Conservation (phyloP, 176 grass and related monocot species). For the Otatea glauca region DNA sequence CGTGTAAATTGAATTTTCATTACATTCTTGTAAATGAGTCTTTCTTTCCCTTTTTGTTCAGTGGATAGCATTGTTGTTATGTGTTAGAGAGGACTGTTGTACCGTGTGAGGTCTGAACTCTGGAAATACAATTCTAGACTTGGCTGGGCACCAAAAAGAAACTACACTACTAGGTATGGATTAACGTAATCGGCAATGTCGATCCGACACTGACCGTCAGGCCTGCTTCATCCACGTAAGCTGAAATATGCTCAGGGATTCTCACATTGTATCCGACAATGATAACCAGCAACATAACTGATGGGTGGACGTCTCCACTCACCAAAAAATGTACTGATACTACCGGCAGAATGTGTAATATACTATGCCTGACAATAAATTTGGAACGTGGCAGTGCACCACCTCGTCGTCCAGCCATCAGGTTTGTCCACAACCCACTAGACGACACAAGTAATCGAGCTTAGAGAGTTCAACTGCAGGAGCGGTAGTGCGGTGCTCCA, state of each 20-base stretch:
- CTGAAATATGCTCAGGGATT: background rate
- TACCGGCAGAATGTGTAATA: background rate
- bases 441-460: background rate
- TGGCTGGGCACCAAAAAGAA: background rate
- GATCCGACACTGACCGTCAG: background rate
- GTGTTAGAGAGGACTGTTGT: conserved; percentile 47
- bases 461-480: background rate
- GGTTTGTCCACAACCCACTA: background rate
- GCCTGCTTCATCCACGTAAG: background rate
- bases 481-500: background rate
- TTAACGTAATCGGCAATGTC: background rate
- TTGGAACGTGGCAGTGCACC: background rate
- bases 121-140: conserved; percentile 40
- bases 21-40: conserved; percentile 64
- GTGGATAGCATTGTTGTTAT: conserved; percentile 39
- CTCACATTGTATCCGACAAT: background rate
- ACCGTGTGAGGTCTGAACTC: conserved; percentile 44
- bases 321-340: background rate
- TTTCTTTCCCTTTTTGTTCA: conserved; percentile 38
- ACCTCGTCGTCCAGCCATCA: background rate
- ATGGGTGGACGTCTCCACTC: background rate
- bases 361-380: background rate
- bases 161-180: background rate
- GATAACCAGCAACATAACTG: background rate
- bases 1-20: conserved; percentile 61